phyloP scores from a whole-genome alignment of 2,329 filamentous ascomycete species.

The Balansia obtecta region DNA sequence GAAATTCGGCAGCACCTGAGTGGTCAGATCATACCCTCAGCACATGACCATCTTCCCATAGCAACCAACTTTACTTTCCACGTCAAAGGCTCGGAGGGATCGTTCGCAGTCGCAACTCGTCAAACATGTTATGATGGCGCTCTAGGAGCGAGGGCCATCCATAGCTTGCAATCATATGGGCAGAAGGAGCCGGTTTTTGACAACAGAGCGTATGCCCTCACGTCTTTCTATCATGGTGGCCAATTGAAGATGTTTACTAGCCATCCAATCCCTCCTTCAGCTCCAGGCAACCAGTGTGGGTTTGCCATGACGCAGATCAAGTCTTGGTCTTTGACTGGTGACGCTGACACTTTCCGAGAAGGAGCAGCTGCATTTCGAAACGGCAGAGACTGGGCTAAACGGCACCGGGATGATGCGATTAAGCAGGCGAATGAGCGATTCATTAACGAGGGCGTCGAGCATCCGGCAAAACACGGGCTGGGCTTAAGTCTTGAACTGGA shows the following conservation, averaged over 20 bases:
- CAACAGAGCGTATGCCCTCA: constrained; percentile 11
- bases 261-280: constrained; percentile 18
- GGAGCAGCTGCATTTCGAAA: constrained; percentile 26
- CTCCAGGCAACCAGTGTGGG: constrained; percentile 17
- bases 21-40: constrained; percentile 22
- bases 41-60: constrained; percentile 16
- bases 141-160: constrained; percentile 8
- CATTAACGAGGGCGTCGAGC: too few relatives aligned
- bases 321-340: constrained; percentile 14
- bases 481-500: too few relatives aligned
- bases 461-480: too few relatives aligned
- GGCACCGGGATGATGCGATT: constrained; percentile 22
- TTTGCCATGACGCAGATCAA: constrained; percentile 26
- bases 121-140: constrained; percentile 25
- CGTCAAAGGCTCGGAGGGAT: constrained; percentile 22
- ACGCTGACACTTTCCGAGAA: constrained; percentile 17
- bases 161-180: constrained; percentile 21
- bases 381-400: constrained; percentile 7
- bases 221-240: constrained; percentile 18
- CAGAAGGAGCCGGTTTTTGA: constrained; percentile 20
- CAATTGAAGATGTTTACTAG: constrained; percentile 23
- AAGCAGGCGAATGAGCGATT: background rate
- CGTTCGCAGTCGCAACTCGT: constrained; percentile 13
- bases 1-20: constrained; percentile 14
- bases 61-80: constrained; percentile 27